A percentile compares a stretch with the other conserved stretches of the same genome.
Evolutionary conservation across 371 early-diverging fungal genomes (phyloP).

Genomic region (Nematocida sp.): DNA sequence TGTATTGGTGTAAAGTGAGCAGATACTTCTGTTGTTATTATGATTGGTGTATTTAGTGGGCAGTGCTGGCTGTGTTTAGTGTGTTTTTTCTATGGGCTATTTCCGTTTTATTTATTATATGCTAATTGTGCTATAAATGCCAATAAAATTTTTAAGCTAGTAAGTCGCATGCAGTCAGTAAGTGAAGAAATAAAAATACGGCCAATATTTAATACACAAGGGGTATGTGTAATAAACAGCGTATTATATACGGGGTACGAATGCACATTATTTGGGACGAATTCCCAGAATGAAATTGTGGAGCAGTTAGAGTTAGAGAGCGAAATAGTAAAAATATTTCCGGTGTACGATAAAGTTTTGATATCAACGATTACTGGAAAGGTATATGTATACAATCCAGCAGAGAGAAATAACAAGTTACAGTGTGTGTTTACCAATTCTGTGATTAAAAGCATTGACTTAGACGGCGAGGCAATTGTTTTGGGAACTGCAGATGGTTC

Average conservation of each 20-base stretch:
- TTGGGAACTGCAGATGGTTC: constrained; percentile 39
- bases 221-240: constrained; percentile 4
- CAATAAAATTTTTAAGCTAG: constrained; percentile 3
- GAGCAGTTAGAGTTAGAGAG: constrained; percentile 8
- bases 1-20: neutral
- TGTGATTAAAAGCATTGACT: neutral
- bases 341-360: neutral
- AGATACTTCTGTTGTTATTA: too few relatives aligned
- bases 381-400: constrained; percentile 14
- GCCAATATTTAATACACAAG: constrained; percentile 15
- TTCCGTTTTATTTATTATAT: too few relatives aligned
- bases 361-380: constrained; percentile 15
- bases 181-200: constrained; percentile 1
- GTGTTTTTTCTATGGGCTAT: too few relatives aligned
- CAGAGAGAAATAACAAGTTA: neutral
- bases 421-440: neutral
- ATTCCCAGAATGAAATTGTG: neutral
- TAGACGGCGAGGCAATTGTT: neutral
- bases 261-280: neutral
- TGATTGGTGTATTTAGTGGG: too few relatives aligned
- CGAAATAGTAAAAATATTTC: constrained; percentile 28
- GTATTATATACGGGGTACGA: constrained; percentile 6
- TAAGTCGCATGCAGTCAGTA: neutral
- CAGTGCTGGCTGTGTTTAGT: too few relatives aligned
- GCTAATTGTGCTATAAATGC: neutral